A percentile compares a stretch with the other conserved stretches of the same genome.
Conservation (phyloP, 768 basidiomycete genomes). For the Panus rudis region DNA sequence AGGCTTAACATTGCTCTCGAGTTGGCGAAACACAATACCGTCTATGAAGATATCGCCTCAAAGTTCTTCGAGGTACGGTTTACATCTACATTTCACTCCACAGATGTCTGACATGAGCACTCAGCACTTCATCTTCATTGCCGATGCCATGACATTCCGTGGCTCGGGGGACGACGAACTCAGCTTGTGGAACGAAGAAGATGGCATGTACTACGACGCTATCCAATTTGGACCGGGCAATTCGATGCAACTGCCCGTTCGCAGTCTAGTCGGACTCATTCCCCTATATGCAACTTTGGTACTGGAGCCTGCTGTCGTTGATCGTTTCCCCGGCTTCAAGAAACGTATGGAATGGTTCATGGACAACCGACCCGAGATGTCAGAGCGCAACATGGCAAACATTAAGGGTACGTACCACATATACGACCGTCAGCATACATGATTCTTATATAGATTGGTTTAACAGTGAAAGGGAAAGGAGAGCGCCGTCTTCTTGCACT, state of each 20-base stretch:
- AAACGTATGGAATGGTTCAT: conserved; percentile 99
- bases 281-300: conserved; percentile 94
- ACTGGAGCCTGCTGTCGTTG: conserved; percentile 82
- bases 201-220: conserved; percentile 98
- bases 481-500: conserved; percentile 85
- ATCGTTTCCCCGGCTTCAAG: conserved; percentile 95
- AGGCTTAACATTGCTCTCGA: conserved; percentile 98
- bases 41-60: conserved; percentile 98
- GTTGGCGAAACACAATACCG: conserved; percentile 93
- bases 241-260: conserved; percentile 87
- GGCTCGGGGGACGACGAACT: conserved; percentile 61
- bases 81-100: conserved; percentile 7
- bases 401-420: conserved; percentile 62
- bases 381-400: conserved; percentile 91
- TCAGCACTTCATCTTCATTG: conserved; percentile 95
- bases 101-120: background rate
- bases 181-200: conserved; percentile 92
- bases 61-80: conserved; percentile 82
- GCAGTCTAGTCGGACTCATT: conserved; percentile 95
- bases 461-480: conserved; percentile 56
- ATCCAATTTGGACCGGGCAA: conserved; percentile 80
- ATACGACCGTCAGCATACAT: background rate
- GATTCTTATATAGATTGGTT: background rate
- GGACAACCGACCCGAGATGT: conserved; percentile 83
- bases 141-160: conserved; percentile 96